phyloP scores from a whole-genome alignment of 768 basidiomycete species.

The Clavulina sp. region DNA sequence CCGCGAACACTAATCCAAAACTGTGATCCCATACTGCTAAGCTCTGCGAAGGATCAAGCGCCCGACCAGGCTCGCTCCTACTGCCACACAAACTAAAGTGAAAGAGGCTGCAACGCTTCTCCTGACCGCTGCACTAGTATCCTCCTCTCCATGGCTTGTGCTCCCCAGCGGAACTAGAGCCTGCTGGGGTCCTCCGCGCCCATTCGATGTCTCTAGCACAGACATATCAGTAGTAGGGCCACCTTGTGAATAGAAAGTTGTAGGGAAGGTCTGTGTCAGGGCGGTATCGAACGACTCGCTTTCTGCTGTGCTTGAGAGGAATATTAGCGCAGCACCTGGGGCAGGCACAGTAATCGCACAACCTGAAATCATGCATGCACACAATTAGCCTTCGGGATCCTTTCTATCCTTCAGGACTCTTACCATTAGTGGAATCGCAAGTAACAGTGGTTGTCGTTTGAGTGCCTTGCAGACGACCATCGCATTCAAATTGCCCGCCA shows the following conservation, averaged over 20 bases:
- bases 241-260: conserved; percentile 22
- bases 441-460: conserved; percentile 1
- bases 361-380: too few species aligned
- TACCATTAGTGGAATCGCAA: conserved; percentile 3
- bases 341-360: conserved; percentile 5
- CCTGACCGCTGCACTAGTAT: too few species aligned
- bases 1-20: too few species aligned
- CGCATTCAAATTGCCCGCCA: conserved; percentile 1
- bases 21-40: too few species aligned
- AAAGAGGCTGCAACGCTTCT: too few species aligned
- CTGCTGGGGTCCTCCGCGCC: conserved; percentile 21
- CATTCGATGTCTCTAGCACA: conserved; percentile 50
- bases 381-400: too few species aligned
- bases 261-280: conserved; percentile 34
- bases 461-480: conserved; percentile 4
- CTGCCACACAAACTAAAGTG: too few species aligned
- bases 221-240: conserved; percentile 38
- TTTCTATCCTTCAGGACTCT: too few species aligned
- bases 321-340: conserved; percentile 8
- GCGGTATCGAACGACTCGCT: conserved; percentile 19
- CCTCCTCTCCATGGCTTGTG: too few species aligned
- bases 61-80: too few species aligned
- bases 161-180: neutral
- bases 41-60: too few species aligned
- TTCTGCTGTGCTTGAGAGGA: conserved; percentile 3